These are phyloP conservation scores for Tulasnella sp. DNA, from an alignment of 768 basidiomycete species.

Conservation along the genomic window DNA sequence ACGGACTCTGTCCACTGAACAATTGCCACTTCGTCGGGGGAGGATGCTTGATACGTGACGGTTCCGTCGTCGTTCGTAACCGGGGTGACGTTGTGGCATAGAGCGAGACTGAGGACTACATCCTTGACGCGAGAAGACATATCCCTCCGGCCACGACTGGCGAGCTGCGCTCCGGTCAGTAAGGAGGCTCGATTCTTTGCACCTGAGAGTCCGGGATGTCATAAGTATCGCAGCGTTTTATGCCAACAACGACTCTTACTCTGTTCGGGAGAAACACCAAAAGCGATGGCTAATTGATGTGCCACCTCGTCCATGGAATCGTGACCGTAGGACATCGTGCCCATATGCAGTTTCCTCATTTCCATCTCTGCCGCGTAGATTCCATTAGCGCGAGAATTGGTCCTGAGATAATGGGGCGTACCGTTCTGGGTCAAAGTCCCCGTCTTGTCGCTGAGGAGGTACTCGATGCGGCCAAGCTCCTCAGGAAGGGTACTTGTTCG, in stretches of 20 bases:
- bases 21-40: slow-evolving; percentile 98
- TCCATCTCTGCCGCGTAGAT: slow-evolving; percentile 73
- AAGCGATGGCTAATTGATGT: slow-evolving; percentile 80
- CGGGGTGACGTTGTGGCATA: slow-evolving; percentile 97
- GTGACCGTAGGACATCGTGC: slow-evolving; percentile 91
- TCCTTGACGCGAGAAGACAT: slow-evolving; percentile 92
- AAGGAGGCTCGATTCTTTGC: slow-evolving; percentile 43
- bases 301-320: slow-evolving; percentile 99
- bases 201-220: background rate
- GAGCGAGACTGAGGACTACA: slow-evolving; percentile 83
- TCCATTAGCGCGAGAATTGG: background rate
- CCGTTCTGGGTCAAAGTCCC: slow-evolving; percentile 97
- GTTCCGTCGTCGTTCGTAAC: slow-evolving; percentile 90
- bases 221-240: background rate
- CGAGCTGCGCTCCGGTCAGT: slow-evolving; percentile 72
- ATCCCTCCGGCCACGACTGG: slow-evolving; percentile 78
- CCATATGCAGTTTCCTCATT: slow-evolving; percentile 98
- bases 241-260: slow-evolving; percentile 32
- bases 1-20: slow-evolving; percentile 96
- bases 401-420: slow-evolving; percentile 30
- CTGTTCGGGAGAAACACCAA: slow-evolving; percentile 57
- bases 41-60: slow-evolving; percentile 96
- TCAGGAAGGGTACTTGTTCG: slow-evolving; percentile 96
- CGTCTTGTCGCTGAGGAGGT: slow-evolving; percentile 94
- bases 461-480: slow-evolving; percentile 91